Evolutionary conservation across 2,329 filamentous ascomycete species (phyloP).

Genomic region (Colletotrichum cereale): DNA sequence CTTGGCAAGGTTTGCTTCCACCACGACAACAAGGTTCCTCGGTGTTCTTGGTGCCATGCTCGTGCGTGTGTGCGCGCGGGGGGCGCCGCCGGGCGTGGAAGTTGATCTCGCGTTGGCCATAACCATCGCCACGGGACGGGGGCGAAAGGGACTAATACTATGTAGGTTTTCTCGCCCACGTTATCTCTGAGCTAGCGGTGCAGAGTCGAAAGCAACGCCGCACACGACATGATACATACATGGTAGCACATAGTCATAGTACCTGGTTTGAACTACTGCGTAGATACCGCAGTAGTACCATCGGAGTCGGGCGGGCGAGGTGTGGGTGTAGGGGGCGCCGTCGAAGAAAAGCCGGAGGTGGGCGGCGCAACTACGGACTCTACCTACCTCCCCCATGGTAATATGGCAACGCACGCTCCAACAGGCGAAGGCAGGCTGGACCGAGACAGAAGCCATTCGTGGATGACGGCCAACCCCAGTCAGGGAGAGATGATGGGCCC

Average conservation of each 20-base stretch:
- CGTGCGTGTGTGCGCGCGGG: slow-evolving; percentile 1
- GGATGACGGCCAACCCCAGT: slow-evolving; percentile 13
- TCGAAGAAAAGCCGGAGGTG: background rate
- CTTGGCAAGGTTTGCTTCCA: slow-evolving; percentile 6
- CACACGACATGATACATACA: background rate
- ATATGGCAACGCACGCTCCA: slow-evolving; percentile 4
- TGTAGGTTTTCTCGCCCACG: background rate
- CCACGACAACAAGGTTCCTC: slow-evolving; percentile 30
- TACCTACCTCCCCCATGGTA: background rate
- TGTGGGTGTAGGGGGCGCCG: background rate
- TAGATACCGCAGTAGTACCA: background rate
- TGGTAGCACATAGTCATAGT: no score
- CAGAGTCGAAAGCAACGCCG: background rate
- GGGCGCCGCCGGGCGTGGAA: background rate
- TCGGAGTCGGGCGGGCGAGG: background rate
- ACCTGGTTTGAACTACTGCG: no score
- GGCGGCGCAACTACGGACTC: background rate
- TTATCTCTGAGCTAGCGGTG: background rate
- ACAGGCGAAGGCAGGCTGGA: slow-evolving; percentile 28
- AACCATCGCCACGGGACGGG: slow-evolving; percentile 35
- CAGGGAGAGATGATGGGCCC: slow-evolving; percentile 31
- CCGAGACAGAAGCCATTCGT: slow-evolving; percentile 22
- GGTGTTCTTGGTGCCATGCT: background rate
- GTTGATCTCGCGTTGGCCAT: slow-evolving; percentile 10
- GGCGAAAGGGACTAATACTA: slow-evolving; percentile 1